Conservation (phyloP, 1,139 yeast species). For the Taphrina flavorubra region DNA sequence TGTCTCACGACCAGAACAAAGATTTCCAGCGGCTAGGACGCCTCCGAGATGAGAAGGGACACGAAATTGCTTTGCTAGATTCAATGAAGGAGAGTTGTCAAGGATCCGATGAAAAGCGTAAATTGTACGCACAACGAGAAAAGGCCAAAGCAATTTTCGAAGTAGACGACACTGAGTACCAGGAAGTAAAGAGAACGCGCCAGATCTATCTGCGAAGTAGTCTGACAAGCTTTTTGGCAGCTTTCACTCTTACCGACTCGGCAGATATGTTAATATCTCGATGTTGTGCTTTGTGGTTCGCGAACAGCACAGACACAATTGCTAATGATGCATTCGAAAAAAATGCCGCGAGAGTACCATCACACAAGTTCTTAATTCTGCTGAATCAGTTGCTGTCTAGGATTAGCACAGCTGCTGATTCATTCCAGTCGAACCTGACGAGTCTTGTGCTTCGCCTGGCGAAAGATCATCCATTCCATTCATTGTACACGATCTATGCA, state of each 20-base stretch:
- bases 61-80: constrained; percentile 61
- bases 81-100: constrained; percentile 55
- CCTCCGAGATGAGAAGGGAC: constrained; percentile 54
- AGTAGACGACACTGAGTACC: constrained; percentile 59
- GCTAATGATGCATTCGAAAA: constrained; percentile 48
- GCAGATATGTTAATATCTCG: constrained; percentile 69
- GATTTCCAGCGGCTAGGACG: constrained; percentile 57
- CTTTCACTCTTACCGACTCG: constrained; percentile 58
- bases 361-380: constrained; percentile 75
- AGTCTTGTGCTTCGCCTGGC: constrained; percentile 61
- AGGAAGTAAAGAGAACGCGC: constrained; percentile 54
- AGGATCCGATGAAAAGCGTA: constrained; percentile 60
- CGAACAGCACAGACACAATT: constrained; percentile 58
- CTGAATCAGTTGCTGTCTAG: constrained; percentile 81
- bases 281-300: constrained; percentile 86
- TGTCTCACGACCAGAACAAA: constrained; percentile 56
- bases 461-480: constrained; percentile 74
- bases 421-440: constrained; percentile 65
- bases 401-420: constrained; percentile 57
- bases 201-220: constrained; percentile 62
- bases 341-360: constrained; percentile 59
- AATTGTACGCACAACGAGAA: constrained; percentile 51
- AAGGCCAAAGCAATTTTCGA: constrained; percentile 57
- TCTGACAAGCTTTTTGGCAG: constrained; percentile 64
- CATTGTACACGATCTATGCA: constrained; percentile 68